Conservation (phyloP, 495 filamentous ascomycete species). For the Aspergillus haitiensis region DNA sequence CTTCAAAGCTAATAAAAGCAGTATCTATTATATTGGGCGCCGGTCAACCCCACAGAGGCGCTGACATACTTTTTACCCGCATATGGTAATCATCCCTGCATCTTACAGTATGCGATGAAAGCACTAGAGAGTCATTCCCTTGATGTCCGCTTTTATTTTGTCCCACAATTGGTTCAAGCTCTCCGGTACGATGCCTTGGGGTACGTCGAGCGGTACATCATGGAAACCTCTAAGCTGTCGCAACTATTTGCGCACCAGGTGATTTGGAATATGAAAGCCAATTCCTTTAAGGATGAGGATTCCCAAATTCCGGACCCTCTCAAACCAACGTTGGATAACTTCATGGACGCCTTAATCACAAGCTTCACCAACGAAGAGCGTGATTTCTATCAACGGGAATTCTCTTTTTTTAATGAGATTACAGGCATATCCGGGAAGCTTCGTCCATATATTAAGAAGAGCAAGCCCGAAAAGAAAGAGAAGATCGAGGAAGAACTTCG, state of each 20-base stretch:
- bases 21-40: conserved; percentile 93
- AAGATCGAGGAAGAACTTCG: conserved; percentile 98
- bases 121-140: conserved; percentile 90
- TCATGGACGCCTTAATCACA: conserved; percentile 76
- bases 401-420: conserved; percentile 96
- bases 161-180: conserved; percentile 95
- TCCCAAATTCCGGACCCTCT: conserved; percentile 83
- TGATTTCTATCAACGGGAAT: conserved; percentile 91
- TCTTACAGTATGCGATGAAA: conserved; percentile 96
- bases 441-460: conserved; percentile 85
- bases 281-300: conserved; percentile 96
- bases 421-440: conserved; percentile 94
- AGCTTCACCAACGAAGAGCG: conserved; percentile 79
- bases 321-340: conserved; percentile 89
- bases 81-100: conserved; percentile 90
- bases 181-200: conserved; percentile 93
- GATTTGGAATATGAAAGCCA: conserved; percentile 99
- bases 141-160: conserved; percentile 97
- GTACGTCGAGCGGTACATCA: conserved; percentile 93
- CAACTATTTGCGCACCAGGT: conserved; percentile 98
- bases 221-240: conserved; percentile 93
- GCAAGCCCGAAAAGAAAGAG: conserved; percentile 96
- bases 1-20: conserved; percentile 44
- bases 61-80: conserved; percentile 90
- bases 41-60: conserved; percentile 89